Base-by-base conservation (phyloP, 192 early-diverging fungal species). In the Dissophora globulifera region DNA sequence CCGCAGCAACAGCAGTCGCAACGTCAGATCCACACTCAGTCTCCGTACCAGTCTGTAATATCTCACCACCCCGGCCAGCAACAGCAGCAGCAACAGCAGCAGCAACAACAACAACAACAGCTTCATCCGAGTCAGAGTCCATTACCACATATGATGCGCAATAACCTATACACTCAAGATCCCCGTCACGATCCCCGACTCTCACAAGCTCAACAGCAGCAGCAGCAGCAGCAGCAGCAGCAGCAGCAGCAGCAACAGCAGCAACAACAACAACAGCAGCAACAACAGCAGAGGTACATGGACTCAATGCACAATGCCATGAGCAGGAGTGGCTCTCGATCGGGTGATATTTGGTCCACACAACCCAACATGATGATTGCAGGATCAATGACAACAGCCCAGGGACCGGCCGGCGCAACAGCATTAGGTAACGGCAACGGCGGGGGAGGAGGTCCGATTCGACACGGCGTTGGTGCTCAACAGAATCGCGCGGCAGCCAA, bases 401-500 rank as follows among this genome's bases (percentile, higher is more conserved):
- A n/a, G n/a, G n/a, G n/a, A n/a, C n/a, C n/a, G n/a, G n/a, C 35
- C 35, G 35, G 35, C 7, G 35, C 16, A 43, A 43, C 25, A 54
- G 16, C 6, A 52, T 20, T 6, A 32, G 35, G 43, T 29, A 20
- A 30, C 51, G 19, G 26, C 29, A 40, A 10, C 33, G 53, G 52
- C 0, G 54, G 53, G 23, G 60, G 46, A 1, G 69, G 69, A 43
- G 70, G 70, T 2, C 70, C 70, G 2, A 58, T 75, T 42, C 61
- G 70, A 40, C 61, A 75, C 19, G 10, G 47, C 17, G 55, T 62
- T 5, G 69, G 69, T 2, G 50, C 69, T 17, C 65, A 67, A 16
- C 70, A 75, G n/a, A 57, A 35, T 40, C 70, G 70, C 27, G 62
- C 69, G 2, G 59, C 45, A 5, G 50, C 23, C 41, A 75, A 75